Evolutionary conservation across 2,329 filamentous ascomycete genomes (phyloP).

Genomic region (Chalara sp.): DNA sequence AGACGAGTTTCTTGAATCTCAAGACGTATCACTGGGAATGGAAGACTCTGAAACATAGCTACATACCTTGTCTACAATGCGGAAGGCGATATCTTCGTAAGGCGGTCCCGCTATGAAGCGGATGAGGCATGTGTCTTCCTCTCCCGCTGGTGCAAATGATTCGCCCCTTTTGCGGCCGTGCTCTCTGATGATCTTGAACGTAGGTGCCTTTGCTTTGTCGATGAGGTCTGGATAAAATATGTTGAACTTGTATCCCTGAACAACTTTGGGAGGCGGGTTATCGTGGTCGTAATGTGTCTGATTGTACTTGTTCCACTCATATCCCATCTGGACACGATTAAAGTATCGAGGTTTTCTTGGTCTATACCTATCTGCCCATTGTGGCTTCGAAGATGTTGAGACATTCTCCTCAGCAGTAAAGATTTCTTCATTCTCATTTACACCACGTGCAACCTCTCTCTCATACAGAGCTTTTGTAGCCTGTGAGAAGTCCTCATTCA

Average conservation of each 20-base stretch:
- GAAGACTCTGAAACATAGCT: not conserved
- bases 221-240: slow-evolving; percentile 98
- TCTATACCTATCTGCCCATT: slow-evolving; percentile 79
- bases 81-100: slow-evolving; percentile 94
- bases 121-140: slow-evolving; percentile 95
- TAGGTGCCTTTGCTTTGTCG: slow-evolving; percentile 89
- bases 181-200: slow-evolving; percentile 92
- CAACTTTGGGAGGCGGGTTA: slow-evolving; percentile 94
- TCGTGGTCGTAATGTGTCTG: slow-evolving; percentile 99
- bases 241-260: slow-evolving; percentile 99
- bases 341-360: slow-evolving; percentile 94
- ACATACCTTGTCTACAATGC: slow-evolving; percentile 77
- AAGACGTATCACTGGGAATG: not conserved
- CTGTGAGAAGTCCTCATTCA: slow-evolving; percentile 76
- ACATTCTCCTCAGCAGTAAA: slow-evolving; percentile 87
- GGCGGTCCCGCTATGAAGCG: slow-evolving; percentile 92
- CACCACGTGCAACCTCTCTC: slow-evolving; percentile 82
- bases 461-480: slow-evolving; percentile 87
- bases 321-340: slow-evolving; percentile 97
- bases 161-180: slow-evolving; percentile 83
- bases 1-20: not conserved
- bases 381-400: slow-evolving; percentile 53
- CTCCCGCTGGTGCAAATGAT: slow-evolving; percentile 85
- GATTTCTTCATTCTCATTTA: slow-evolving; percentile 92
- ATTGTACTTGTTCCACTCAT: slow-evolving; percentile 99